Base-by-base conservation (phyloP, 139 green algal genomes). In the Mesostigma viride region DNA sequence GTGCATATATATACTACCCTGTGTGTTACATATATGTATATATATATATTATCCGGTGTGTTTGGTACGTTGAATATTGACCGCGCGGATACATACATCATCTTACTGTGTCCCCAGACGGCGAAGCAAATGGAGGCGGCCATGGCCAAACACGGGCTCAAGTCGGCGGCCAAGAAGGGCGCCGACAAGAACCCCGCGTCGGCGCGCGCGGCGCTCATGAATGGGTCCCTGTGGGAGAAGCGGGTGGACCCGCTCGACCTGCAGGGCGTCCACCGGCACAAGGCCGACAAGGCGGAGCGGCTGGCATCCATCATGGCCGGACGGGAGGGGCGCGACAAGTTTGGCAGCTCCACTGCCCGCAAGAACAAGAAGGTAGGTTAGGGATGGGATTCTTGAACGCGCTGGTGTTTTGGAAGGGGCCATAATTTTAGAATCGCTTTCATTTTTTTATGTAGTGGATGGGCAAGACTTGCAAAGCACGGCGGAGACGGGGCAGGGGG, bases 261-360 rank as follows among this genome's bases (percentile, higher is more conserved):
- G 65, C 40, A 53, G 40, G 40, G 40, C 40, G 14, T 17, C 40
- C 14, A 14, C 17, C 40, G 17, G 14, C 14, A 53, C 14, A 53
- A 53, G 40, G 14, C 17, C 40, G 76, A 88, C 79, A 96, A 96
- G 84, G 85, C 84, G 71, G 84, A 87, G 62, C 76, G 90, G 22
- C 58, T 96, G 79, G 84, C 82, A 11, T 72, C 44, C 11, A 74
- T 90, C 11, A 53, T 88, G 48, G 80, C 82, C 58, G 90, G 91
- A 0, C 79, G 91, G 1, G 90, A 97, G 79, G 91, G 85, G 0
- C 79, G 90, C 4, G 84, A 85, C n/a, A 81, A 83, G 35, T 96
- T 91, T 74, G 85, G 85, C 1, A 68, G 85, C 1, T 75, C 76
- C 1, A 58, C 70, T 1, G 59, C 20, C 8, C 78, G 74, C 26